These are phyloP conservation scores for Circinella umbellata DNA, from an alignment of 371 early-diverging fungal genomes.

Conservation along the genomic window DNA sequence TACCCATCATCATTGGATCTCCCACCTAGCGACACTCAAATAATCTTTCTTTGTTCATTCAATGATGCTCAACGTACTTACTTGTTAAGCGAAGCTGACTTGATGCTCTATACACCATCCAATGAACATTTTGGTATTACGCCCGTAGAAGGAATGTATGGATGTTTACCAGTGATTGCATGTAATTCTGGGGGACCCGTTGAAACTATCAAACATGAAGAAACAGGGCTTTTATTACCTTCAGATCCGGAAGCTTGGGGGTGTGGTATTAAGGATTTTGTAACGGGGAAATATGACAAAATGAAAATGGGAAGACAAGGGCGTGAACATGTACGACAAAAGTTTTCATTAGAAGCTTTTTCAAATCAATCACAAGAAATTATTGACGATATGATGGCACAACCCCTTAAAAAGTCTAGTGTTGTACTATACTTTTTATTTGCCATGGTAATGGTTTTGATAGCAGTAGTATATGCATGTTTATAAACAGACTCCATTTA, in stretches of 20 bases:
- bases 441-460: not conserved
- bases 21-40: slow-evolving; percentile 58
- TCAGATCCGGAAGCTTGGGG: slow-evolving; percentile 72
- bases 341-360: slow-evolving; percentile 75
- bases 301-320: slow-evolving; percentile 67
- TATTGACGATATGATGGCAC: slow-evolving; percentile 7
- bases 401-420: not conserved
- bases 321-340: slow-evolving; percentile 60
- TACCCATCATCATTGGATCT: slow-evolving; percentile 30
- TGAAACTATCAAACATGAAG: slow-evolving; percentile 75
- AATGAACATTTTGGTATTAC: slow-evolving; percentile 97
- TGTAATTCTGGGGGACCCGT: slow-evolving; percentile 87
- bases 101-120: slow-evolving; percentile 90
- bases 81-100: slow-evolving; percentile 66
- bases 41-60: slow-evolving; percentile 90
- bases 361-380: slow-evolving; percentile 53
- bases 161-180: slow-evolving; percentile 86
- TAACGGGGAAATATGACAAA: slow-evolving; percentile 37
- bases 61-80: slow-evolving; percentile 79
- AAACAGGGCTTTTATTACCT: slow-evolving; percentile 79
- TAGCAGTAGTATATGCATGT: not conserved
- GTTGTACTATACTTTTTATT: not conserved
- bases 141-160: slow-evolving; percentile 96
- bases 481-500: not conserved
- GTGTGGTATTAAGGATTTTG: slow-evolving; percentile 54